Base-by-base conservation (phyloP, 768 basidiomycete genomes). In the Amanita pseudoporphyria region DNA sequence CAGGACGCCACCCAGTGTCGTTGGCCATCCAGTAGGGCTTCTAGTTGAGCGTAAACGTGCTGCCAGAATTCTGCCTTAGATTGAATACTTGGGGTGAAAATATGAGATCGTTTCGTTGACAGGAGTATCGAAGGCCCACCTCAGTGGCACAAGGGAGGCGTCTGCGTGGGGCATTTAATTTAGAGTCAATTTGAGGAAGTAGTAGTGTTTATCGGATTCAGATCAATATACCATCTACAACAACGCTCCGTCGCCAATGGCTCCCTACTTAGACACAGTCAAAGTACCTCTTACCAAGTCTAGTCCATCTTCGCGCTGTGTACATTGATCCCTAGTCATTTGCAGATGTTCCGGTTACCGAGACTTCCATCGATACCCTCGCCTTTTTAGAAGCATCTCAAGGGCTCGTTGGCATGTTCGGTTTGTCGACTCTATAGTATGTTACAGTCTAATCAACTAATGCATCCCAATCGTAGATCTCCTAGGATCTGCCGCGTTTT, bases 361-460 rank as follows among this genome's bases (percentile, higher is more conserved):
- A 90, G 57, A 77, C 74, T 58, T 95, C 95, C 53, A 79, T 98
- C 62, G 84, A 98, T 64, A 98, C 96, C 13, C 63, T 79, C 39
- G 71, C 74, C 42, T 99, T 98, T 71, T 75, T 94, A 57, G 83
- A 95, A 58, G 96, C 95, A 6, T 73, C 88, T 1, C 76, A 87
- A 50, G 95, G 92, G 33, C 76, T 99, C 40, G 85, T 93, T 52
- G 82, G 84, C 51, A 70, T 98, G 58, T 96, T 99, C 63, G 91
- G 95, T 96, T 56, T 51, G 78, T 63, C 26, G 5, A 10, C 3
- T 9, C 14, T n/a, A 5, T 6, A n/a, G n/a, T n/a, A 3, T 22
- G 19, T 14, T 35, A 12, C 12, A 13, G 30, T 36, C 45, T 21
- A 33, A 22, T 28, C 32, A 13, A n/a, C 13, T 26, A 33, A 47